These are phyloP conservation scores for Penicillium fuscoglaucum DNA, from an alignment of 2,329 filamentous ascomycete species.

Conservation along the genomic window DNA sequence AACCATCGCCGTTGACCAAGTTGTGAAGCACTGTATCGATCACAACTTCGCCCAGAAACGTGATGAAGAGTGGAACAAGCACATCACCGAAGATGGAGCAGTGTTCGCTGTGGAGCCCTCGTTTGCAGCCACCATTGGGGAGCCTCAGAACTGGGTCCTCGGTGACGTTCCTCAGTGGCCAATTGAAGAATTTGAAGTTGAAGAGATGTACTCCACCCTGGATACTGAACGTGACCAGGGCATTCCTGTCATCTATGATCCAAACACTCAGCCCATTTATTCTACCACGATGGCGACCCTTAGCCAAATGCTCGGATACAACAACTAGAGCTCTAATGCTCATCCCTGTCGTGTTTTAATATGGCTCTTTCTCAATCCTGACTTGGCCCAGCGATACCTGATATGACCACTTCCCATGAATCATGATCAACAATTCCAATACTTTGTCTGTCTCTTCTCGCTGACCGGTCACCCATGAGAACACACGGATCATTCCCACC, in stretches of 20 bases:
- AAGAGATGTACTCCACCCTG: conserved; percentile 46
- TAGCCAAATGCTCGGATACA: neutral
- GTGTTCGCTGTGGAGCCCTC: neutral
- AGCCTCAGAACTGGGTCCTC: neutral
- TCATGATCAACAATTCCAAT: neutral
- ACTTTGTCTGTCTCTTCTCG: too few relatives aligned
- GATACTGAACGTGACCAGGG: neutral
- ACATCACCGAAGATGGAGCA: neutral
- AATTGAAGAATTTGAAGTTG: conserved; percentile 8
- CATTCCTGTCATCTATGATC: neutral
- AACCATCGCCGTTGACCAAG: neutral
- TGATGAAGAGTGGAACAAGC: neutral
- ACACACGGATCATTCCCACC: neutral
- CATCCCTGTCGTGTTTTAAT: neutral
- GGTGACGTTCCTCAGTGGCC: neutral
- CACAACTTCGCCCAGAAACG: neutral
- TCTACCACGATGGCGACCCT: neutral
- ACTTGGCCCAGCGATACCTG: neutral
- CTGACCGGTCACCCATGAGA: neutral
- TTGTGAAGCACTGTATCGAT: neutral
- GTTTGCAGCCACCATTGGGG: neutral
- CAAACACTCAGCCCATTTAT: neutral
- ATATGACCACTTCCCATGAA: neutral
- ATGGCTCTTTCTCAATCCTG: neutral
- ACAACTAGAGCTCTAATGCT: neutral